Base-by-base conservation (phyloP, 768 basidiomycete species). In the Boletus vermiculosoides region DNA sequence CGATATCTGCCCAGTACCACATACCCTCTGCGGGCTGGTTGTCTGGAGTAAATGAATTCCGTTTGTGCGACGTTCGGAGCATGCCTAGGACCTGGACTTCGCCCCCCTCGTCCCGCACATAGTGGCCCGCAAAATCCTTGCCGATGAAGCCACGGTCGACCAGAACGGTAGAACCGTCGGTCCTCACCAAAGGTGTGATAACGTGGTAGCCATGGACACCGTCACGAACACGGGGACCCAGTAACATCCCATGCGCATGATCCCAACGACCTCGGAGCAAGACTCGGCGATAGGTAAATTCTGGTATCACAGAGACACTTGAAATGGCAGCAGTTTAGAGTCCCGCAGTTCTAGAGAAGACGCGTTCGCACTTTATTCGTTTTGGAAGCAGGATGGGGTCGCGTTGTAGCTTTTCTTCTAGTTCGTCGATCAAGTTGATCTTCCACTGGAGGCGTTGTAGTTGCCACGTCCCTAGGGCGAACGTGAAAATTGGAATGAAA, bases 361-460 rank as follows among this genome's bases (percentile, higher is more conserved):
- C 54, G 50, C 53, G 20, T 52, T 75, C 81, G 65, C 70, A 97
- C 96, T 98, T 94, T 74, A 99, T 86, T 73, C 83, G 83, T 45
- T 79, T 80, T 2, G 97, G 97, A 30, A 99, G 76, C 25, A 77
- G 66, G 54, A 99, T 82, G 1, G 96, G 88, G 33, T 83, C 84
- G 16, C 88, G 78, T 59, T 88, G 81, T 36, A 98, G 75, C 73
- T 97, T 96, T 72, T 91, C 86, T 69, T 97, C 90, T 36, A 98
- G 79, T 66, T 98, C 92, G 62, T 97, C 92, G 59, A 98, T 98
- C 50, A 99, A 79, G 51, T 84, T 83, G 45, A 96, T 78, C 74
- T 99, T 99, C 97, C 97, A 99, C 70, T 91, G 83, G 31, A 98
- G 81, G 47, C 97, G 84, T 64, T 92, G 83, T 33, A 99, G 77